These are phyloP conservation scores for Solanum paucissectum DNA, from an alignment of 257 asterid genomes.

Conservation along the genomic window DNA sequence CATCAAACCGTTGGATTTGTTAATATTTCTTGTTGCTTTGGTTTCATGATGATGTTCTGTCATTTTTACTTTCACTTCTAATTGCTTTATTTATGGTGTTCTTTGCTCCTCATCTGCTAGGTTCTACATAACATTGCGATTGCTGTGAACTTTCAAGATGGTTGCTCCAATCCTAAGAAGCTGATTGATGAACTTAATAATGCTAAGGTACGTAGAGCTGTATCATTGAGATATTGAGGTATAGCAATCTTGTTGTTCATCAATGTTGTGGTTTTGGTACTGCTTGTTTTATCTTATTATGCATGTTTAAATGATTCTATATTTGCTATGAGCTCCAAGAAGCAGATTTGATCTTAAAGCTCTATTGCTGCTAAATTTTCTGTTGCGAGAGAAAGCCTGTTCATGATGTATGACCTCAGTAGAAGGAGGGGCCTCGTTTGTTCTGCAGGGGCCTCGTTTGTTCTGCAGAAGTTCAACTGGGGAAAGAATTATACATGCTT, in stretches of 20 bases:
- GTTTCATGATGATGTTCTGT: not conserved
- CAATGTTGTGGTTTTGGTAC: not conserved
- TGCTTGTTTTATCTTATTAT: not conserved
- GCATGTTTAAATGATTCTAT: not conserved
- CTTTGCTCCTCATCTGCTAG: conserved; percentile 18
- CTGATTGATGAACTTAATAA: conserved; percentile 59
- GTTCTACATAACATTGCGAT: conserved; percentile 70
- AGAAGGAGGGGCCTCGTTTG: not conserved
- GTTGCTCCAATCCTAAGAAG: conserved; percentile 62
- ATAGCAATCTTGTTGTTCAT: not conserved
- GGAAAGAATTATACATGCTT: not conserved
- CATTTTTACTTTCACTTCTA: not conserved
- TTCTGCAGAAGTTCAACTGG: not conserved
- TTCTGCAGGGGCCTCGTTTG: too few species aligned
- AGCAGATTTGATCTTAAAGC: not conserved
- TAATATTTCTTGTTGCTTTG: not conserved
- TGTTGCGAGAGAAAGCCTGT: not conserved
- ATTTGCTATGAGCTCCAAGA: not conserved
- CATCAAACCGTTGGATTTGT: not conserved
- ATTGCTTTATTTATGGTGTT: not conserved
- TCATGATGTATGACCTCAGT: not conserved
- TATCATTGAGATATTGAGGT: not conserved
- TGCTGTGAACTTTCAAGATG: conserved; percentile 62
- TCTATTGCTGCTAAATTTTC: not conserved
- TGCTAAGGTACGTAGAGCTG: conserved; percentile 49